Base-by-base conservation (phyloP, 805 yeast genomes). In the Brettanomyces custersianus region DNA sequence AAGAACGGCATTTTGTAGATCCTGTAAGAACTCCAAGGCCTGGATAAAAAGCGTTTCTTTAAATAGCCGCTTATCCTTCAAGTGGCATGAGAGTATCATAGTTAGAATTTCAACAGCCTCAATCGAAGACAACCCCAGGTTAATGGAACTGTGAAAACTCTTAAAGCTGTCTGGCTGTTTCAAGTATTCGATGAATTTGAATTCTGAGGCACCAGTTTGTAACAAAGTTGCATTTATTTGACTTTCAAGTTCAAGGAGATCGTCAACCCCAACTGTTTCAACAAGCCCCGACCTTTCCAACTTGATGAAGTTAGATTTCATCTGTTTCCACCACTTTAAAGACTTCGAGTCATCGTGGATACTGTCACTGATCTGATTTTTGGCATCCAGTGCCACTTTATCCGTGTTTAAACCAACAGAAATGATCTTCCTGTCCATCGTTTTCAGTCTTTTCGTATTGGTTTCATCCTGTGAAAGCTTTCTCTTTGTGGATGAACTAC, bases 31-130 rank as follows among this genome's bases (percentile, higher is more conserved):
- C 0, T 62, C 58, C 1, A 74, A 45, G 0, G 70, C 62, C 3
- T 63, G 55, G 4, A 47, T 44, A 12, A 75, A 42, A 43, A 65
- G 66, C 4, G 59, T 60, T 26, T 74, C 79, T 19, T 69, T 42
- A 37, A 66, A 65, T 4, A 79, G 45, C 27, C 53, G 56, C 39
- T 66, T 68, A 35, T 72, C 75, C 2, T 48, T 40, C 29, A 63
- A 46, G 24, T 59, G 55, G 12, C 70, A 47, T 20, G 63, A 61
- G 36, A 75, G 59, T 12, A 33, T 43, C 31, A 75, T 51, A 4
- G 72, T 51, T 4, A 66, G 41, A 3, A 58, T 51, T 2, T 65
- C 51, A 1, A 72, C 38, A 33, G n/a, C 16, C 10, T 29, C 21
- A 10, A 29, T 7, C 10, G 36, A 32, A 20, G n/a, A 19, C 11